Evolutionary conservation across 495 filamentous ascomycete genomes (phyloP).

Genomic region (Friedmanniomyces simplex): DNA sequence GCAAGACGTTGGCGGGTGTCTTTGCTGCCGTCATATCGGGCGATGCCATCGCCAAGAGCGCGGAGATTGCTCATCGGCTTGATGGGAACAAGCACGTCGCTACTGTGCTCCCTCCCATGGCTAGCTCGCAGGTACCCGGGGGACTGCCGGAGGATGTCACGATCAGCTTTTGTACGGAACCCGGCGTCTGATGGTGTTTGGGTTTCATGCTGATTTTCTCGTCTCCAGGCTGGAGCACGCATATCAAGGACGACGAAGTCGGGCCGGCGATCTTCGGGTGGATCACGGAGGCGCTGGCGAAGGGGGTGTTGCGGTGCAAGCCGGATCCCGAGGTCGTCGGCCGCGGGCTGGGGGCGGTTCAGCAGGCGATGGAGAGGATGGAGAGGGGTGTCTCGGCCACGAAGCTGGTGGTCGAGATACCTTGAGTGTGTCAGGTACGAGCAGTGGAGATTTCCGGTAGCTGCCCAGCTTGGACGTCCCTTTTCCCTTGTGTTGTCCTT

Average conservation of each 20-base stretch:
- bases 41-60: conserved; percentile 1
- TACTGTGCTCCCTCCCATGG: background rate
- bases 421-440: too few species aligned
- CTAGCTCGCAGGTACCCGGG: background rate
- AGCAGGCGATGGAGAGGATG: conserved; percentile 4
- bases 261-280: conserved; percentile 28
- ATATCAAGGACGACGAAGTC: conserved; percentile 14
- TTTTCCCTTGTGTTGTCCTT: too few species aligned
- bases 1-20: conserved; percentile 15
- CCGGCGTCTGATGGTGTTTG: background rate
- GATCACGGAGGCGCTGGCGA: conserved; percentile 6
- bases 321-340: conserved; percentile 13
- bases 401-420: conserved; percentile 16
- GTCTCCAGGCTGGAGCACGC: background rate
- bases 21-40: conserved; percentile 8
- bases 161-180: background rate
- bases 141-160: conserved; percentile 6
- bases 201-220: background rate
- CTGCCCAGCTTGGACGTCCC: too few species aligned
- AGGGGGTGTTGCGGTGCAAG: conserved; percentile 4
- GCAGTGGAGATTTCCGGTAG: too few species aligned
- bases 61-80: conserved; percentile 11
- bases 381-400: conserved; percentile 16
- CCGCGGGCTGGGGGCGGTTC: conserved; percentile 9
- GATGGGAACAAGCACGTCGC: conserved; percentile 21